Percentiles rank a stretch among this genome's conserved stretches.
These are phyloP conservation scores for Xerocomellus intermedius DNA, from an alignment of 768 basidiomycete genomes.

Conservation along the genomic window DNA sequence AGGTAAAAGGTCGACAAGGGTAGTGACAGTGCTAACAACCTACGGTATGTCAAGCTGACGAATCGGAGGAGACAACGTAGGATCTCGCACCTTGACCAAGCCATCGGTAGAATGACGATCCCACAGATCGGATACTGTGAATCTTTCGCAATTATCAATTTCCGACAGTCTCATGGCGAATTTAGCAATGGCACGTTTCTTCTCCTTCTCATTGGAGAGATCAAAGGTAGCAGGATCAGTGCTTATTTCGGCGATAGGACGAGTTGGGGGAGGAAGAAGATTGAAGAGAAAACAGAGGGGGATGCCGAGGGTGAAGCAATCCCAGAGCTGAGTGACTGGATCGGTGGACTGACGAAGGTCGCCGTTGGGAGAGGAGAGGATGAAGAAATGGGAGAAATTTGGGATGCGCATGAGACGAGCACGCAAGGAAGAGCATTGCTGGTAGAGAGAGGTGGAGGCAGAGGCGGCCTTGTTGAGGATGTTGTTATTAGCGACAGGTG, in stretches of 20 bases:
- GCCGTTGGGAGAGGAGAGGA: conserved; percentile 53
- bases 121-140: conserved; percentile 90
- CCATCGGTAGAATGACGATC: conserved; percentile 90
- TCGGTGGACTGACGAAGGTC: conserved; percentile 76
- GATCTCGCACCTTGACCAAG: conserved; percentile 78
- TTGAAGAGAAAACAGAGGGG: conserved; percentile 97
- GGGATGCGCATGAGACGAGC: conserved; percentile 75
- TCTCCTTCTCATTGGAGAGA: conserved; percentile 71
- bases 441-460: conserved; percentile 84
- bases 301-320: conserved; percentile 88
- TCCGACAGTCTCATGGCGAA: conserved; percentile 87
- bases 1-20: conserved; percentile 77
- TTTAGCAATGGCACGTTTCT: conserved; percentile 87
- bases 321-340: conserved; percentile 93
- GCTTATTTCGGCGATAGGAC: conserved; percentile 51
- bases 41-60: conserved; percentile 29
- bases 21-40: conserved; percentile 89
- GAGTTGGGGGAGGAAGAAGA: conserved; percentile 58
- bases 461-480: conserved; percentile 92
- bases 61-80: neutral
- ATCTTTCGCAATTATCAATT: conserved; percentile 70
- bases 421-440: conserved; percentile 82
- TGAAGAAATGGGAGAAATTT: conserved; percentile 69
- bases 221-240: conserved; percentile 67
- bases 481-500: conserved; percentile 74